phyloP scores from a whole-genome alignment of 805 yeast species.

The Yamadazyma kitorensis region DNA sequence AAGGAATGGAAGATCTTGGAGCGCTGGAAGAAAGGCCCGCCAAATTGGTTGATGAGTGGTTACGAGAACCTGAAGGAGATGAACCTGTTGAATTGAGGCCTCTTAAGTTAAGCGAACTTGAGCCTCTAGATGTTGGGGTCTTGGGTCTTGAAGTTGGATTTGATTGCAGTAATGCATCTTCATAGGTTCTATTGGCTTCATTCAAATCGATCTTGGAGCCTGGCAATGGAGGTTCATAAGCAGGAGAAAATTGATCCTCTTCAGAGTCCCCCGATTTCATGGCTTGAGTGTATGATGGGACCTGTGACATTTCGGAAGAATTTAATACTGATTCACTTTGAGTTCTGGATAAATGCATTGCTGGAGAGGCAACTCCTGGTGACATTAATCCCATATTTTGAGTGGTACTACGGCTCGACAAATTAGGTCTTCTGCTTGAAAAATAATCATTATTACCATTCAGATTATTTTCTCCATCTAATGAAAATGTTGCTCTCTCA shows the following conservation, averaged over 20 bases:
- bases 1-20: too few species aligned
- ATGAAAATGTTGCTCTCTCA: slow-evolving; percentile 33
- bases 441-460: slow-evolving; percentile 39
- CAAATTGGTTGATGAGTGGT: slow-evolving; percentile 32
- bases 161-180: slow-evolving; percentile 15
- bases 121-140: slow-evolving; percentile 19
- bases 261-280: slow-evolving; percentile 47
- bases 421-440: slow-evolving; percentile 14
- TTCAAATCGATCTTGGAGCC: slow-evolving; percentile 36
- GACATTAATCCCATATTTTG: slow-evolving; percentile 14
- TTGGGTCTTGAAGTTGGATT: slow-evolving; percentile 6
- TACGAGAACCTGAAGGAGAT: slow-evolving; percentile 41
- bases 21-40: slow-evolving; percentile 13
- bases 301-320: slow-evolving; percentile 49
- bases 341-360: slow-evolving; percentile 55
- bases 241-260: slow-evolving; percentile 64
- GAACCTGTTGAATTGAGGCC: slow-evolving; percentile 21
- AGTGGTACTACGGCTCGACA: slow-evolving; percentile 4
- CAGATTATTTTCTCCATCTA: slow-evolving; percentile 27
- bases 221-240: slow-evolving; percentile 54
- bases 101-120: slow-evolving; percentile 11
- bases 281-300: slow-evolving; percentile 86
- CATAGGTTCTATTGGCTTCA: slow-evolving; percentile 29
- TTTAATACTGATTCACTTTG: slow-evolving; percentile 40
- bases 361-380: slow-evolving; percentile 53